Conservation (phyloP, 1,139 yeast species). For the Yamadazyma epiphylla region DNA sequence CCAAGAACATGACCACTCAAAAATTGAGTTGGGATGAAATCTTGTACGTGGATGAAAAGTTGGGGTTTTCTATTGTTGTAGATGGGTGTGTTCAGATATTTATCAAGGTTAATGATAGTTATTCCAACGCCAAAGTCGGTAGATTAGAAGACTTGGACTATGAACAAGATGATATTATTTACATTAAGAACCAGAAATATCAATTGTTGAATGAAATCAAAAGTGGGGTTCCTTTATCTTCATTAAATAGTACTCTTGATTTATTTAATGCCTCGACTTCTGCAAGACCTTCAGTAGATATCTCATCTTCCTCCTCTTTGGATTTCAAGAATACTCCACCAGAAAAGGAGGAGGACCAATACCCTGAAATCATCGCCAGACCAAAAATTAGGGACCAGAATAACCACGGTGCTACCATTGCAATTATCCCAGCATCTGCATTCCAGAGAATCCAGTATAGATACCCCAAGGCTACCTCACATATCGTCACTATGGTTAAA, state of each 20-base stretch:
- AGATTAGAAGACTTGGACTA: conserved; percentile 21
- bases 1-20: conserved; percentile 89
- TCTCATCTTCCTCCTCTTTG: conserved; percentile 12
- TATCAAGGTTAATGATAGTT: conserved; percentile 44
- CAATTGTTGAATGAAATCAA: conserved; percentile 81
- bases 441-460: conserved; percentile 69
- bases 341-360: neutral
- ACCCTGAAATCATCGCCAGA: conserved; percentile 44
- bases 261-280: conserved; percentile 31
- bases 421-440: conserved; percentile 85
- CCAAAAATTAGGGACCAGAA: conserved; percentile 37
- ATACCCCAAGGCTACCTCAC: conserved; percentile 88
- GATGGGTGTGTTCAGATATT: conserved; percentile 87
- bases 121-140: conserved; percentile 5
- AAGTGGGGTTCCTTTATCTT: conserved; percentile 81
- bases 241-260: conserved; percentile 75
- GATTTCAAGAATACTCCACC: conserved; percentile 7
- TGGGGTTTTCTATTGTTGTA: conserved; percentile 91
- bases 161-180: conserved; percentile 39
- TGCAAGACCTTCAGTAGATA: conserved; percentile 2
- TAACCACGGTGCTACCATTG: conserved; percentile 65
- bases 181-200: conserved; percentile 53
- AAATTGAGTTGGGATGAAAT: conserved; percentile 76
- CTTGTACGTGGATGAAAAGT: conserved; percentile 63
- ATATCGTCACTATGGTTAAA: conserved; percentile 88